Percentiles rank a stretch among this genome's conserved stretches.
These are phyloP conservation scores for Kwoniella newhampshirensis DNA, from an alignment of 768 basidiomycete species.

Conservation along the genomic window DNA sequence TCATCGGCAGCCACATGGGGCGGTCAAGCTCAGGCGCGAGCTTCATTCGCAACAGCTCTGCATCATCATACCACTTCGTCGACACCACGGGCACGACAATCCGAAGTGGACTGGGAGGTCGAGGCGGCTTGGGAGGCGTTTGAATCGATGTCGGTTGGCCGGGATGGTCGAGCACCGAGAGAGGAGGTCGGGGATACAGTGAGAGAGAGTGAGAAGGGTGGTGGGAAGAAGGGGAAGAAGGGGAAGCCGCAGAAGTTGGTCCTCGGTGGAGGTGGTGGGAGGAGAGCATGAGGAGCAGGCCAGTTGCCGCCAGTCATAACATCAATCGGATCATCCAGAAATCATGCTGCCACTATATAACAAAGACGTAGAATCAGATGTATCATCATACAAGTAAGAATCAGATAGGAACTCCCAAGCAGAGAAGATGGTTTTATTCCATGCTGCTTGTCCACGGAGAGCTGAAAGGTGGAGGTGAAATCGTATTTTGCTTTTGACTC, in stretches of 20 bases:
- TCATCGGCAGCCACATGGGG: slow-evolving; percentile 8
- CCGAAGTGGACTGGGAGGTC: slow-evolving; percentile 39
- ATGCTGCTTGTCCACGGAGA: too few relatives aligned
- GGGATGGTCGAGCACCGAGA: background rate
- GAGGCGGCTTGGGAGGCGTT: slow-evolving; percentile 46
- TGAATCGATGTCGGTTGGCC: slow-evolving; percentile 22
- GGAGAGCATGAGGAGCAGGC: slow-evolving; percentile 21
- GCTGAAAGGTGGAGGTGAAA: too few relatives aligned
- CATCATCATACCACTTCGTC: slow-evolving; percentile 26
- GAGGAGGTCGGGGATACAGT: background rate
- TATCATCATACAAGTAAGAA: too few relatives aligned
- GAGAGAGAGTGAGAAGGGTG: slow-evolving; percentile 8
- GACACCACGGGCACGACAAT: slow-evolving; percentile 1
- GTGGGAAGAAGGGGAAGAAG: slow-evolving; percentile 7
- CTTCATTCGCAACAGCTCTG: slow-evolving; percentile 29
- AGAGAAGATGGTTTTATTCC: too few relatives aligned
- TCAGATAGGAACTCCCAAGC: too few relatives aligned
- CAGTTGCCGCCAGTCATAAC: too few relatives aligned
- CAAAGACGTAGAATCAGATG: too few relatives aligned
- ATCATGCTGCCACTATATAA: too few relatives aligned
- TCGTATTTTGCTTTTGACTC: too few relatives aligned
- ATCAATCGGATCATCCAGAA: too few relatives aligned
- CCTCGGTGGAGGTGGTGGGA: slow-evolving; percentile 17
- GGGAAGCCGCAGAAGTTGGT: background rate
- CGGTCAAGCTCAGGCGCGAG: slow-evolving; percentile 11